Base-by-base conservation (phyloP, 164 flowering plant species). In the Platanus orientalis region DNA sequence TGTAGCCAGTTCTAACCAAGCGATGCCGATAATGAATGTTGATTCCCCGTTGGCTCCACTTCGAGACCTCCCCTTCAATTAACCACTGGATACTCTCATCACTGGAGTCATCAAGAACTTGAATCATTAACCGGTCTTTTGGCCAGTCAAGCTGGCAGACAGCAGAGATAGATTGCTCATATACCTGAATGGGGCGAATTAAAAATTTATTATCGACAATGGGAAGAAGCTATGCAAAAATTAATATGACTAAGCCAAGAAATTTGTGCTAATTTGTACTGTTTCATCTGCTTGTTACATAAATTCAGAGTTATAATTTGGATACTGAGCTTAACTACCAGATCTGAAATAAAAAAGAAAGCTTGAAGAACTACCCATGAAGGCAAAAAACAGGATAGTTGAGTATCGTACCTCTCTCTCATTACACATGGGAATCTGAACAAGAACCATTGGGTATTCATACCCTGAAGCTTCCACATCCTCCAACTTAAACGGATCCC, bases 371-470 rank as follows among this genome's bases (percentile, higher is more conserved):
- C 2, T 11, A 36, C 9, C 3, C 2, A 34, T 6, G 6, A 30
- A 36, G 7, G 25, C 2, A 17, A 57, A 21, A 34, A 32, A 30
- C 5, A 20, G 16, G 23, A 47, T 20, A 20, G 21, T 32, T 51
- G 21, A 62, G 45, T 56, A 28, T 26, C 63, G 62, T 81, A 88
- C 97, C 97, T 91, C 97, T 55, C 69, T 81, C 76, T 91, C 97
- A 70, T 90, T 90, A 54, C 97, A 90, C 97, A 90, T 90, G 48
- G 95, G 97, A 58, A 90, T 86, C 70, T 90, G 97, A 65, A 90
- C 84, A 62, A 90, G 92, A 72, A 90, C 92, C 89, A 85, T 88
- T 7, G 95, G 97, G 56, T 78, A 80, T 45, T 75, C 70, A 42
- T 50, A 76, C 1, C 79, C 69, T 12, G 75, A 60, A 13, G 66